Evolutionary conservation across 2,329 filamentous ascomycete species (phyloP).

Genomic region (Neofusicoccum sp.): DNA sequence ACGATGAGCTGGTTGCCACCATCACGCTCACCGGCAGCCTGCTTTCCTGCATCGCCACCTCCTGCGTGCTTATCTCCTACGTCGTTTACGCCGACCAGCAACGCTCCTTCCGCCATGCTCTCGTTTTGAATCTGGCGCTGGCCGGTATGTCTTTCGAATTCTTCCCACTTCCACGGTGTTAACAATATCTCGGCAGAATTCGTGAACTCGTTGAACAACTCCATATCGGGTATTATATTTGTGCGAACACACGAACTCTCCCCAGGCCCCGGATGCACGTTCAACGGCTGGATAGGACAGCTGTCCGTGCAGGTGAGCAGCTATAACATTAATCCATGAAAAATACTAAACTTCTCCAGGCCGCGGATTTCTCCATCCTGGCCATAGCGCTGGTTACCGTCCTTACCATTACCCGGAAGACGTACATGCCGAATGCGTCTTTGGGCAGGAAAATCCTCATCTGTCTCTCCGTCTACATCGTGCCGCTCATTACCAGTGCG

Average conservation of each 20-base stretch:
- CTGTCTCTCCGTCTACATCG: slow-evolving; percentile 43
- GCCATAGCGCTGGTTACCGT: slow-evolving; percentile 46
- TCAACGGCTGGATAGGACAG: slow-evolving; percentile 49
- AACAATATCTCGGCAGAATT: slow-evolving; percentile 35
- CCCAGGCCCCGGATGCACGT: slow-evolving; percentile 36
- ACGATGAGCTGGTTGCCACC: slow-evolving; percentile 9
- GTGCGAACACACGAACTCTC: slow-evolving; percentile 28
- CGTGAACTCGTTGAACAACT: slow-evolving; percentile 45
- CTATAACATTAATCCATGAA: no score
- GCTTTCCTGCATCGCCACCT: slow-evolving; percentile 24
- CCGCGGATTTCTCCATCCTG: slow-evolving; percentile 42
- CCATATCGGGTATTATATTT: slow-evolving; percentile 40
- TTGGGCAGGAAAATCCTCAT: slow-evolving; percentile 32
- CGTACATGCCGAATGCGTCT: slow-evolving; percentile 33
- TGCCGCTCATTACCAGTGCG: slow-evolving; percentile 40
- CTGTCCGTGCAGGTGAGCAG: slow-evolving; percentile 43
- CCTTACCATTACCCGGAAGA: slow-evolving; percentile 40
- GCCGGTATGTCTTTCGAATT: slow-evolving; percentile 19
- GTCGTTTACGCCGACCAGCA: slow-evolving; percentile 23
- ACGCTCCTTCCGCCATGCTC: slow-evolving; percentile 26
- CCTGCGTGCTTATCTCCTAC: slow-evolving; percentile 23
- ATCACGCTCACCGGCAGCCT: slow-evolving; percentile 26
- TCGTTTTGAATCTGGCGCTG: slow-evolving; percentile 26
- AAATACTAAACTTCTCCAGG: slow-evolving; percentile 18
- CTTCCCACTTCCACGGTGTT: not conserved